Base-by-base conservation (phyloP, 805 yeast species). In the Saccharomyces mikatae region DNA sequence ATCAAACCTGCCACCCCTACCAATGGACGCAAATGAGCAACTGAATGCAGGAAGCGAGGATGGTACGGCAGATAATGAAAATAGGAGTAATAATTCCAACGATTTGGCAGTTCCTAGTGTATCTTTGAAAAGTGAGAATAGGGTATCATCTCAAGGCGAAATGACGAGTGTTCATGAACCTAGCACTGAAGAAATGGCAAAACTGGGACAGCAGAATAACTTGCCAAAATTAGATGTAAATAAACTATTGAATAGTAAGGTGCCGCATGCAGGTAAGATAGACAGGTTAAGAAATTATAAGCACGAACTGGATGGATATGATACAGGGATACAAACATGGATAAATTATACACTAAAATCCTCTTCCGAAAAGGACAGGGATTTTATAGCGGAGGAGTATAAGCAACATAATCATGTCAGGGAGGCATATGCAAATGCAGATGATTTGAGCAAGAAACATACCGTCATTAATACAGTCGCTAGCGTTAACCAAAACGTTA, bases 351-450 rank as follows among this genome's bases (percentile, higher is more conserved):
- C 76, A 0, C 51, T 72, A 41, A 66, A 67, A 24, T 65, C 71
- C 2, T 58, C 65, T 1, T 49, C 63, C 1, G 57, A 54, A 21
- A 63, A 67, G 10, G 74, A 71, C 57, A 67, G 57, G 41, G 71
- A 65, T 51, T 68, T 54, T 55, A 55, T 60, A 55, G 67, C 58
- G 52, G 64, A 66, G 61, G 65, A 81, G 64, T 68, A 72, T 76
- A 60, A 73, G 73, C 67, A 76, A 58, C 64, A 74, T 60, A 62
- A 69, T 71, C 78, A 82, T 57, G 90, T 86, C 1, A 72, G 79
- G 30, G 81, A 78, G 53, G 89, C 89, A 1, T 84, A 83, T 65
- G 82, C 80, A 41, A 82, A 83, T 61, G 86, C 87, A 1, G 74
- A 80, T 6, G 80, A 70, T 11, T 58, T 66, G 50, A 65, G 70